Evolutionary conservation across 768 basidiomycete species (phyloP), one percentile per base, ranked within the genome.

Genomic region (Rhodotorula taiwanensis): DNA sequence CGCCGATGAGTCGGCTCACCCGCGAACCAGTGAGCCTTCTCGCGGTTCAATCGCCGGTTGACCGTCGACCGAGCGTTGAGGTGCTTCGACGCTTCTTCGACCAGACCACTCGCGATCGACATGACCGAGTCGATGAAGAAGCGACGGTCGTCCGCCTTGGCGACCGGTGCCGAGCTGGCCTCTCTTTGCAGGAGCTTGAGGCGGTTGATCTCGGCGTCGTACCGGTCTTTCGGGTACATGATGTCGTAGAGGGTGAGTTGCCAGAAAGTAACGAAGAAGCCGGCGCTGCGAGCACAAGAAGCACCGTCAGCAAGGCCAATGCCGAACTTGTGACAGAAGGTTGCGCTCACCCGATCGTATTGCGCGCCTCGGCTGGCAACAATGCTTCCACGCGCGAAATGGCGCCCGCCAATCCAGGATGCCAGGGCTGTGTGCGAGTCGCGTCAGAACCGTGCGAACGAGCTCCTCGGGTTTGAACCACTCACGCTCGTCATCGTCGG

Each of bases 241-340:
- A 98, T 80, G 75, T 99, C 95, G 72, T 91, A 89, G 39, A 87
- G 86, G 1, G 89, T 87, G 55, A 98, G 76, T 75, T 97, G 93
- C 95, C 95, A 99, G 78, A 97, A 99, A 5, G 93, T 91, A 50
- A 89, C 77, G 72, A 92, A 97, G 77, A 99, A 98, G 4, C 85
- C 87, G 33, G 91, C 86, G 5, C 94, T 95, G 69, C 31, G 55
- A 48, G 58, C 18, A 30, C 20, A 31, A 42, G 16, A 25, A 52
- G 64, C 13, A 34, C 49, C 53, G 43, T 44, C 67, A 63, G 72
- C 53, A 33, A 65, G 42, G 25, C 31, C 44, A 18, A 21, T 15
- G 16, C 13, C 9, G 25, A 34, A 5, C 25, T 5, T 42, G 14
- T 25, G n/a, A 21, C 30, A 36, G 27, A 21, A 55, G 52, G 34